A percentile compares a stretch with the other conserved stretches of the same genome.
These are phyloP conservation scores for Camellia lanceoleosa DNA, from an alignment of 148 eudicot species.

Conservation along the genomic window DNA sequence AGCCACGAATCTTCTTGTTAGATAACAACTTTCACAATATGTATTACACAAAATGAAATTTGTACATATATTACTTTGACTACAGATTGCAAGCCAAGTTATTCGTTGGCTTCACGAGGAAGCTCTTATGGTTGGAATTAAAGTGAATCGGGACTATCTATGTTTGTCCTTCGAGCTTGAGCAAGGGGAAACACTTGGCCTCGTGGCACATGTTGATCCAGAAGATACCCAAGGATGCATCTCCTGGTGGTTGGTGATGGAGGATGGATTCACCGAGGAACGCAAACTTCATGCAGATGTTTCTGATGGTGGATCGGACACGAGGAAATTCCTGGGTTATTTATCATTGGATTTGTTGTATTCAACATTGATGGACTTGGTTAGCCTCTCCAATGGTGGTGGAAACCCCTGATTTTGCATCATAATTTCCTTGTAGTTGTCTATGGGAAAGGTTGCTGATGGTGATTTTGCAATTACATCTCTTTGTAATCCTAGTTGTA, in stretches of 20 bases:
- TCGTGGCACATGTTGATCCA: slow-evolving; percentile 83
- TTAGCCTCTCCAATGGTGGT: slow-evolving; percentile 51
- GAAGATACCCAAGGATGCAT: slow-evolving; percentile 71
- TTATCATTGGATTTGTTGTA: slow-evolving; percentile 63
- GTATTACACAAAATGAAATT: neutral
- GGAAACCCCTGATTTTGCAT: slow-evolving; percentile 34
- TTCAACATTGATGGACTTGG: slow-evolving; percentile 78
- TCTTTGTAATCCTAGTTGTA: no score
- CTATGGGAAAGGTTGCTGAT: neutral
- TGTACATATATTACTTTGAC: slow-evolving; percentile 1
- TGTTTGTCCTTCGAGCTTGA: slow-evolving; percentile 74
- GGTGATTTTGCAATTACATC: neutral
- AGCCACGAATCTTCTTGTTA: neutral
- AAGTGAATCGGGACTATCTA: slow-evolving; percentile 66
- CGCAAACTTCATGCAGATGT: slow-evolving; percentile 36
- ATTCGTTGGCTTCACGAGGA: slow-evolving; percentile 90
- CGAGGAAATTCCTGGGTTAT: slow-evolving; percentile 63
- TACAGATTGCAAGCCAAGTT: slow-evolving; percentile 80
- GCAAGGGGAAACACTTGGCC: slow-evolving; percentile 69
- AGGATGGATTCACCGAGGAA: slow-evolving; percentile 51
- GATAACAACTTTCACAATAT: neutral
- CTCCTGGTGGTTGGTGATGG: slow-evolving; percentile 91
- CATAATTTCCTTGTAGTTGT: neutral
- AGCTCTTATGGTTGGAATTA: slow-evolving; percentile 73
- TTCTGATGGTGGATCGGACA: slow-evolving; percentile 35